Percentiles rank a stretch among this genome's conserved stretches.
phyloP scores from a whole-genome alignment of 129 eudicot genomes.

The Artemisia tridentata region DNA sequence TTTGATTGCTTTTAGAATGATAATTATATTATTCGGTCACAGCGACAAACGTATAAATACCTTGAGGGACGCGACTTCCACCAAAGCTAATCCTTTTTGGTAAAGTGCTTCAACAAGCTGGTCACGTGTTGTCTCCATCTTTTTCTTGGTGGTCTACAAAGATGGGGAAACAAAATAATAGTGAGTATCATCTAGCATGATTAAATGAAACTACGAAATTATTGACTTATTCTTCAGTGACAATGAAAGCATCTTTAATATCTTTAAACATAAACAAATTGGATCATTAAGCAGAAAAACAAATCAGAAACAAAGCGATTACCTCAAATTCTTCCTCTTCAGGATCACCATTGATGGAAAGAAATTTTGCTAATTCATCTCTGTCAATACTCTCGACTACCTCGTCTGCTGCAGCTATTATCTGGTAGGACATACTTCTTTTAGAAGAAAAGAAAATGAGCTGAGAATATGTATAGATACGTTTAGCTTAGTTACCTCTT shows the following conservation, averaged over 20 bases:
- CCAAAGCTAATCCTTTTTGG: conserved; percentile 92
- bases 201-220: background rate
- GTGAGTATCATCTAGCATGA: background rate
- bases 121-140: conserved; percentile 85
- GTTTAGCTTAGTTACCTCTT: conserved; percentile 55
- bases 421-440: conserved; percentile 35
- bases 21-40: too few species aligned
- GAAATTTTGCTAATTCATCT: conserved; percentile 76
- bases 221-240: background rate
- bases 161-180: background rate
- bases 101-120: conserved; percentile 87
- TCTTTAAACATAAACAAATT: background rate
- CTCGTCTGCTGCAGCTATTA: conserved; percentile 76
- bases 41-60: conserved; percentile 32
- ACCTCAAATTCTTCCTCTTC: conserved; percentile 95
- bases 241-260: background rate
- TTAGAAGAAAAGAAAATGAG: background rate
- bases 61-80: conserved; percentile 66
- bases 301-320: conserved; percentile 19
- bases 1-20: background rate
- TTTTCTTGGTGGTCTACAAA: conserved; percentile 62
- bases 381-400: conserved; percentile 71
- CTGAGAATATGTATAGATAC: background rate
- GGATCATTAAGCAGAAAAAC: conserved; percentile 2
- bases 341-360: conserved; percentile 69